Conservation (phyloP, 1,139 yeast genomes). For the Magnusiomyces fungicola region DNA sequence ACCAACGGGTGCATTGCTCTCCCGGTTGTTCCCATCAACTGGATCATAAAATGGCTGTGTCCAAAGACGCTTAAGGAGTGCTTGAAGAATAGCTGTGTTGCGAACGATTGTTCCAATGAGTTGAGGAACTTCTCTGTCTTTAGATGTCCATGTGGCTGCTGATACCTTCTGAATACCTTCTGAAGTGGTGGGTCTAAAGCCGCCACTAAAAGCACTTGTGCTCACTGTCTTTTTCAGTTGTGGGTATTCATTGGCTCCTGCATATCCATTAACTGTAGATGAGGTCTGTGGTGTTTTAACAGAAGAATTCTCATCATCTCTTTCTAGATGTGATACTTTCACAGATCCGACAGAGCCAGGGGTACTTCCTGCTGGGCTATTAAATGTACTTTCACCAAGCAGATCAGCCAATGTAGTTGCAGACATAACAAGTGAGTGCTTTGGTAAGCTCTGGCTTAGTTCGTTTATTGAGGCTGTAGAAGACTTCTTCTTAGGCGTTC, state of each 20-base stretch:
- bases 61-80: not conserved
- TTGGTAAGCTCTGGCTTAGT: slow-evolving; percentile 22
- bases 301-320: too few species aligned
- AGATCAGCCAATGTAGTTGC: slow-evolving; percentile 14
- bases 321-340: too few species aligned
- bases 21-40: not conserved
- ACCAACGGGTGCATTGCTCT: not conserved
- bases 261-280: too few species aligned
- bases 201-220: not conserved
- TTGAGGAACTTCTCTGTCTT: not conserved
- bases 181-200: slow-evolving; percentile 1
- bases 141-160: not conserved
- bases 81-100: not conserved
- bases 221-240: not conserved
- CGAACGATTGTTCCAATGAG: not conserved
- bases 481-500: not conserved
- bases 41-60: slow-evolving; percentile 1
- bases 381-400: not conserved
- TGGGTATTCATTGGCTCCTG: too few species aligned
- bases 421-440: slow-evolving; percentile 10
- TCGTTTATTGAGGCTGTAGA: not conserved
- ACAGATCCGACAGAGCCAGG: not conserved
- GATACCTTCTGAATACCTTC: not conserved
- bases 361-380: too few species aligned
- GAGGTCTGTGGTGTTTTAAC: too few species aligned